Evolutionary conservation across 1,284 basidiomycete species (phyloP).

Genomic region (Earliella scabrosa): DNA sequence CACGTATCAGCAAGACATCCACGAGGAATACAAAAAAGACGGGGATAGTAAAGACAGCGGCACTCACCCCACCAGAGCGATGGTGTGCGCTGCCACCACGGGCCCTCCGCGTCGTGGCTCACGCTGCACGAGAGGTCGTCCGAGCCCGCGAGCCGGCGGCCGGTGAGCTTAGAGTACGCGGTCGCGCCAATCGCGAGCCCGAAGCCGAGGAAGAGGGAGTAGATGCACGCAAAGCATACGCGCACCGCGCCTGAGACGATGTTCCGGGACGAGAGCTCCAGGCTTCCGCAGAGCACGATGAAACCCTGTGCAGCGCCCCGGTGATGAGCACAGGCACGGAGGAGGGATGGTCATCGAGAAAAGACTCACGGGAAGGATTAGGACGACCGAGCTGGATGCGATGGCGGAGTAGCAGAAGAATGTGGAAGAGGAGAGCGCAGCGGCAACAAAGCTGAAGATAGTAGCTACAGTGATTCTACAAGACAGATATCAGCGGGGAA

Average conservation of each 20-base stretch:
- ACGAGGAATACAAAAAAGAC: no score
- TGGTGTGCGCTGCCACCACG: slow-evolving; percentile 65
- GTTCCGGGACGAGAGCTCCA: slow-evolving; percentile 81
- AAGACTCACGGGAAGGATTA: slow-evolving; percentile 78
- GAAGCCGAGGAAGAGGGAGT: slow-evolving; percentile 80
- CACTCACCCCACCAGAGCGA: slow-evolving; percentile 59
- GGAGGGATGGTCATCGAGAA: neutral
- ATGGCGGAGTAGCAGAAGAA: slow-evolving; percentile 88
- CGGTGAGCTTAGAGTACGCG: slow-evolving; percentile 62
- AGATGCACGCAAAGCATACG: slow-evolving; percentile 82
- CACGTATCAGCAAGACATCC: neutral
- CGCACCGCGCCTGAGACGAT: slow-evolving; percentile 87
- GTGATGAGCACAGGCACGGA: neutral
- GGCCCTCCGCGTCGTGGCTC: slow-evolving; percentile 56
- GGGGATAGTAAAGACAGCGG: neutral
- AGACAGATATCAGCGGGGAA: neutral
- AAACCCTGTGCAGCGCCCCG: slow-evolving; percentile 53
- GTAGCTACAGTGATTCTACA: slow-evolving; percentile 78
- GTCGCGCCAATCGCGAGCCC: slow-evolving; percentile 82
- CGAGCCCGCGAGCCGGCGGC: slow-evolving; percentile 49
- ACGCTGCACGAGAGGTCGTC: slow-evolving; percentile 62
- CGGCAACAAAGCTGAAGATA: slow-evolving; percentile 81
- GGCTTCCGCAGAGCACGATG: slow-evolving; percentile 79
- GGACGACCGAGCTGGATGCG: slow-evolving; percentile 83
- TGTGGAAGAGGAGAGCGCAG: slow-evolving; percentile 71